These are phyloP conservation scores for Termitomyces sp. DNA, from an alignment of 768 basidiomycete genomes.

Conservation along the genomic window DNA sequence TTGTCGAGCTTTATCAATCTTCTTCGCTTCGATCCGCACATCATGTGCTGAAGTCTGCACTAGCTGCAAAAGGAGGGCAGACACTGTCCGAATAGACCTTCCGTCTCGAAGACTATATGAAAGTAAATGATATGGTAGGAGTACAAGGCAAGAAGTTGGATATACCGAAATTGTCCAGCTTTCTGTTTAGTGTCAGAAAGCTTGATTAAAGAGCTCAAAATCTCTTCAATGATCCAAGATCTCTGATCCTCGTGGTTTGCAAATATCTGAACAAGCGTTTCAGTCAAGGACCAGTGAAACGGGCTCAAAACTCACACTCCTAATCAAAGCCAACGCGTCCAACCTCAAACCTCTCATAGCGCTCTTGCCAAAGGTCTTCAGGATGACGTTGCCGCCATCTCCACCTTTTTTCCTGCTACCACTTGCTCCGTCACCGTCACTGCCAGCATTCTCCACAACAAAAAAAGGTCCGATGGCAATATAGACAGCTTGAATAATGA, in stretches of 20 bases:
- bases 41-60: slow-evolving; percentile 93
- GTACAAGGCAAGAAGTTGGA: background rate
- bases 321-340: slow-evolving; percentile 77
- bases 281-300: background rate
- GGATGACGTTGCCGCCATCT: slow-evolving; percentile 55
- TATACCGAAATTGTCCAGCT: slow-evolving; percentile 82
- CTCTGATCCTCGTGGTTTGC: slow-evolving; percentile 88
- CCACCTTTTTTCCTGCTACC: slow-evolving; percentile 39
- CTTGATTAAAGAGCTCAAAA: slow-evolving; percentile 84
- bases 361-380: slow-evolving; percentile 67
- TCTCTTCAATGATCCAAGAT: slow-evolving; percentile 98
- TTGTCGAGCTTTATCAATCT: slow-evolving; percentile 57
- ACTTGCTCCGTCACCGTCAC: slow-evolving; percentile 38
- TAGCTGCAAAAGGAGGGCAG: slow-evolving; percentile 90
- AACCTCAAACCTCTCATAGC: slow-evolving; percentile 80
- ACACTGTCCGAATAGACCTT: slow-evolving; percentile 87
- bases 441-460: slow-evolving; percentile 61
- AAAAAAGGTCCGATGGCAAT: slow-evolving; percentile 95
- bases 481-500: slow-evolving; percentile 91
- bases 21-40: slow-evolving; percentile 64
- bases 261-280: slow-evolving; percentile 60
- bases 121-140: slow-evolving; percentile 1
- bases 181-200: slow-evolving; percentile 87
- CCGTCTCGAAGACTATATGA: slow-evolving; percentile 76
- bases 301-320: slow-evolving; percentile 56